Percentiles rank a stretch among this genome's conserved stretches.
Conservation (phyloP, 768 basidiomycete genomes). For the Lenzites betulinus region DNA sequence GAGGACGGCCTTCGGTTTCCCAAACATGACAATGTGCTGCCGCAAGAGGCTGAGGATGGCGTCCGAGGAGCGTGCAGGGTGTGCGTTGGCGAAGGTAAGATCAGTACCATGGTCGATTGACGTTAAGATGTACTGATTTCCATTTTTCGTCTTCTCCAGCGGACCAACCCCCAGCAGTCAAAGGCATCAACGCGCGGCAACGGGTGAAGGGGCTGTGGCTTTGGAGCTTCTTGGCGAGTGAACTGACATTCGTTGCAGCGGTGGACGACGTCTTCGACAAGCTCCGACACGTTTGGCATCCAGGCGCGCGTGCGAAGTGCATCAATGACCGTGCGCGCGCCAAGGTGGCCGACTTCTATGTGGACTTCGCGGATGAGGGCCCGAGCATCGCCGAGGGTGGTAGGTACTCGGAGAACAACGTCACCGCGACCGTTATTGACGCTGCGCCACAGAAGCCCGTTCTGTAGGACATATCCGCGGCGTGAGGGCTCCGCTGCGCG, state of each 20-base stretch:
- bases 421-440: too few relatives aligned
- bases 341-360: conserved; percentile 24
- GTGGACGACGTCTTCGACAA: conserved; percentile 17
- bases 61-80: conserved; percentile 11
- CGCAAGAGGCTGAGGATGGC: conserved; percentile 6
- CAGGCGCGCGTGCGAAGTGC: conserved; percentile 14
- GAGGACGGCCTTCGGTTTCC: conserved; percentile 22
- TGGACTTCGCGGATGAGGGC: conserved; percentile 1
- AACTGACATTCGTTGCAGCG: conserved; percentile 28
- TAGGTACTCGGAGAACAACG: too few relatives aligned
- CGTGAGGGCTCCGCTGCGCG: not conserved
- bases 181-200: conserved; percentile 23
- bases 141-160: conserved; percentile 15
- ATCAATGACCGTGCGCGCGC: conserved; percentile 17
- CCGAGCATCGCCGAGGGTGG: too few relatives aligned
- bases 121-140: conserved; percentile 25
- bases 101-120: conserved; percentile 22
- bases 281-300: conserved; percentile 4
- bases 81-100: conserved; percentile 6
- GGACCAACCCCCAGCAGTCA: conserved; percentile 27
- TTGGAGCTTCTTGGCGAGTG: conserved; percentile 13
- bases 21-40: conserved; percentile 11
- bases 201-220: conserved; percentile 24
- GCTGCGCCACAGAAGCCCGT: too few relatives aligned
- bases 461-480: not conserved